A percentile compares a stretch with the other conserved stretches of the same genome.
These are phyloP conservation scores for Meyerozyma smithsonii DNA, from an alignment of 1,139 yeast genomes.

Conservation along the genomic window DNA sequence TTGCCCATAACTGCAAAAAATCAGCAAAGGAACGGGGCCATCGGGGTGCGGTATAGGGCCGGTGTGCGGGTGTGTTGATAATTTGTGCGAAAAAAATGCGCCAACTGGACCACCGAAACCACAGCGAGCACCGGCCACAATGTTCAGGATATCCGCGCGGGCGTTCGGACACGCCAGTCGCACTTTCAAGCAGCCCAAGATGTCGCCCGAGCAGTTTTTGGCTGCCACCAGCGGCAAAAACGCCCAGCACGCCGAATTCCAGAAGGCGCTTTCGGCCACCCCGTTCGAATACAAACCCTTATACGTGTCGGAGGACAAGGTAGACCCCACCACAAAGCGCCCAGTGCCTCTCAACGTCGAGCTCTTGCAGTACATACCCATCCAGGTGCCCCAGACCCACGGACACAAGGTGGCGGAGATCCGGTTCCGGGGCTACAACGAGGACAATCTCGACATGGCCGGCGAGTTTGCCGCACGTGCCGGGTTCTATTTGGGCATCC, in stretches of 20 bases:
- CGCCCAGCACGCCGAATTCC: background rate
- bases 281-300: constrained; percentile 38
- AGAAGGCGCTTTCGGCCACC: background rate
- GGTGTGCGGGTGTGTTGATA: constrained; percentile 1
- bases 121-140: background rate
- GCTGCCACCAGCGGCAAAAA: background rate
- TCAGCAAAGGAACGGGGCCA: background rate
- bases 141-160: background rate
- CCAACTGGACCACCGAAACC: background rate
- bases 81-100: background rate
- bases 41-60: background rate
- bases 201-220: constrained; percentile 1
- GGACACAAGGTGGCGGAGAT: constrained; percentile 72
- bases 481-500: constrained; percentile 85
- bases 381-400: constrained; percentile 61
- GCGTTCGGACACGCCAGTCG: background rate
- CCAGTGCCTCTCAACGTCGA: constrained; percentile 83
- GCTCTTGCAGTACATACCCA: constrained; percentile 76
- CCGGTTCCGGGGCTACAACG: constrained; percentile 67
- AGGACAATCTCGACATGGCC: constrained; percentile 66
- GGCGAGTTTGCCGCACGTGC: constrained; percentile 86
- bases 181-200: background rate
- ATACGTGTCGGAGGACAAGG: constrained; percentile 28
- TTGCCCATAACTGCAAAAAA: constrained; percentile 63
- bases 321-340: constrained; percentile 26